Evolutionary conservation across 2,329 filamentous ascomycete species (phyloP).

Genomic region (Alternaria consortialis): DNA sequence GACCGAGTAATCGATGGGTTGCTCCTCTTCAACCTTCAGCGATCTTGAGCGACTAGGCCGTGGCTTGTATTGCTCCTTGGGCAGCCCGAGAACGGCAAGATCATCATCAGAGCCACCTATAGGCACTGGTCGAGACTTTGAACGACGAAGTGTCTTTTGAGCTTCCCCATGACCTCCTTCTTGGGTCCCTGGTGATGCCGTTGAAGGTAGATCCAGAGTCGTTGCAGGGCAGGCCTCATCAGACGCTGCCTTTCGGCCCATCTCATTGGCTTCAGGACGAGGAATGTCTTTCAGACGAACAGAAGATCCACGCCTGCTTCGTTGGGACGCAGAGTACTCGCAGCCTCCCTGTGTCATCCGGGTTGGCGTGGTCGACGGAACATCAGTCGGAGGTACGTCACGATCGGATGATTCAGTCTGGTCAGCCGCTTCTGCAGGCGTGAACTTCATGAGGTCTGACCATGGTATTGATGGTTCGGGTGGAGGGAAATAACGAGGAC

Average conservation of each 20-base stretch:
- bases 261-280: background rate
- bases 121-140: conserved; percentile 11
- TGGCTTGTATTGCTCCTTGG: conserved; percentile 48
- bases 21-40: conserved; percentile 27
- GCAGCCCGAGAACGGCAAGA: conserved; percentile 30
- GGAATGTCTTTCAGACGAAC: conserved; percentile 7
- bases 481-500: conserved; percentile 26
- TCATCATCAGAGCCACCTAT: conserved; percentile 36
- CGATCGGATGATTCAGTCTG: conserved; percentile 20
- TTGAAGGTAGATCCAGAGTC: background rate
- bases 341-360: background rate
- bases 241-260: background rate
- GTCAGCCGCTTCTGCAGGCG: conserved; percentile 20
- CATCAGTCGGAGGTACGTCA: conserved; percentile 4
- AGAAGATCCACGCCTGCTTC: conserved; percentile 13
- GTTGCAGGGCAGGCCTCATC: background rate
- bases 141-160: conserved; percentile 5
- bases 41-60: conserved; percentile 50
- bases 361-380: background rate
- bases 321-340: conserved; percentile 9
- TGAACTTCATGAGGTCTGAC: conserved; percentile 47
- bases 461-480: conserved; percentile 47
- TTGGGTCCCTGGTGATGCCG: conserved; percentile 1
- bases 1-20: conserved; percentile 42
- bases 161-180: background rate